Conservation (phyloP, 768 basidiomycete genomes). For the Pulveroboletus ravenelii region DNA sequence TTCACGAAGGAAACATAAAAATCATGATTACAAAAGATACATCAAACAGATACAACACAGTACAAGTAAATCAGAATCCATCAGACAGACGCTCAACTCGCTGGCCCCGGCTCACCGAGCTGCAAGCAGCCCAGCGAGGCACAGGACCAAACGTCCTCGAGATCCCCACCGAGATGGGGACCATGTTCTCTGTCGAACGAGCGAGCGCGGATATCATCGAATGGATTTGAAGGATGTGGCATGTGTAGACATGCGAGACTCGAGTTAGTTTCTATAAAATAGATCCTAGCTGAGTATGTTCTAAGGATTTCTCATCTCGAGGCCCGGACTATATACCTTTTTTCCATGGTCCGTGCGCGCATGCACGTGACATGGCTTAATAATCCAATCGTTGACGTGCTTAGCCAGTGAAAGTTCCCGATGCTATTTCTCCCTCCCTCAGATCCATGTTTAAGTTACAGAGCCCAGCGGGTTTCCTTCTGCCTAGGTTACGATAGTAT, state of each 20-base stretch:
- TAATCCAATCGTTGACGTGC: no score
- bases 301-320: constrained; percentile 37
- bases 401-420: no score
- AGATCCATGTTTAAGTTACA: no score
- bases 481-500: no score
- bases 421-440: no score
- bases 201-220: constrained; percentile 63
- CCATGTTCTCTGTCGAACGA: constrained; percentile 68
- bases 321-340: constrained; percentile 31
- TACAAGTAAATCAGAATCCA: constrained; percentile 34
- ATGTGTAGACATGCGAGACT: constrained; percentile 78
- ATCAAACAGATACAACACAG: no score
- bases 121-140: constrained; percentile 25
- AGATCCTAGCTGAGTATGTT: constrained; percentile 82
- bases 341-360: constrained; percentile 33
- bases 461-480: no score
- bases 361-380: no score
- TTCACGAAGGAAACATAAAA: no score
- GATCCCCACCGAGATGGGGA: constrained; percentile 31
- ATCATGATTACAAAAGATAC: no score
- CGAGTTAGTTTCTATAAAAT: constrained; percentile 76
- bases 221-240: constrained; percentile 67
- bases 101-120: constrained; percentile 33
- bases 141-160: constrained; percentile 63
- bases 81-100: constrained; percentile 63